Base-by-base conservation (phyloP, 1,284 basidiomycete genomes). In the Trametes polyzona region DNA sequence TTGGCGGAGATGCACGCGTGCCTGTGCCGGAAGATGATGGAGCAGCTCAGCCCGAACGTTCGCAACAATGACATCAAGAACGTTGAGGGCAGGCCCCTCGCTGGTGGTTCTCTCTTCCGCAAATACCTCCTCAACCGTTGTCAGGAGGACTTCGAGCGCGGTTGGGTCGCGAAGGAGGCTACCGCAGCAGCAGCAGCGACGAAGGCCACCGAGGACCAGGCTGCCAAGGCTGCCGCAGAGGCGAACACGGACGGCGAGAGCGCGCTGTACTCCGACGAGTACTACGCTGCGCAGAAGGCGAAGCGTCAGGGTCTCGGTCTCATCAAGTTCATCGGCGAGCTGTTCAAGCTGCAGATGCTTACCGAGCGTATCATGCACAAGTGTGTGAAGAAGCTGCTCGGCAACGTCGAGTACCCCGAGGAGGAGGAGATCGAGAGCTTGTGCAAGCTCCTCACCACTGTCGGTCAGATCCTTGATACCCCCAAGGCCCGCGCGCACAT, bases 371-470 rank as follows among this genome's bases (percentile, higher is more conserved):
- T 56, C 75, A 98, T 98, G 88, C 91, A 95, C 74, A 87, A 93
- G 70, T 98, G 95, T 78, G 88, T 98, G 71, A 92, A 95, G 82
- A 94, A 94, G 75, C 83, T 98, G 7, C 81, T 98, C 24, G 84
- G 87, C 61, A 96, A 98, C 70, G 89, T 95, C 57, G 88, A 93
- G 59, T 92, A 93, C 68, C 95, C 95, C 0, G 93, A 97, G 70
- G 96, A 98, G 75, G 95, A 97, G 76, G 94, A 98, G 70, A 92
- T 98, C 64, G 96, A 98, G 79, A 93, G 90, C 44, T 83, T 97
- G 59, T 96, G 93, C 82, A 93, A 94, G 74, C 83, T 98, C 52
- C 76, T 98, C 57, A 84, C 88, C 32, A 98, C 95, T 4, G 92
- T 97, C 55, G 96, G 96, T 51, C 79, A 80, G 56, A 78, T 84